Conservation (phyloP, 129 eudicot species). For the Tagetes patula region DNA sequence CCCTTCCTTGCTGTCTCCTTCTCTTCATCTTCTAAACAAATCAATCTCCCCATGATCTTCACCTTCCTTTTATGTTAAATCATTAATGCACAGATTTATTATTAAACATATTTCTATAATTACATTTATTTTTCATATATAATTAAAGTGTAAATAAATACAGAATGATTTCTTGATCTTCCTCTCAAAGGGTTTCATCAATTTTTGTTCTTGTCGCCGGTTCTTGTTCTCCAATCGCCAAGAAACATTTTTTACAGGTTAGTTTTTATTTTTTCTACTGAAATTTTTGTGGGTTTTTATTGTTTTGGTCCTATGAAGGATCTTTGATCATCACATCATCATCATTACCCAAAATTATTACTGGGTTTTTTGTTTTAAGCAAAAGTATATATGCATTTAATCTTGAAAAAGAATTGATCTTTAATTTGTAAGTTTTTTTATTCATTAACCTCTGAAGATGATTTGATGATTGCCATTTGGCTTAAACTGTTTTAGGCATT, state of each 20-base stretch:
- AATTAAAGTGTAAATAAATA: slow-evolving; percentile 27
- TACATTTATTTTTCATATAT: slow-evolving; percentile 24
- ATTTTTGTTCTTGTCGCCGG: slow-evolving; percentile 17
- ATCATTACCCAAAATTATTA: not conserved
- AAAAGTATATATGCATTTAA: slow-evolving; percentile 1
- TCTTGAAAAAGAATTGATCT: not conserved
- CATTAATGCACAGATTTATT: slow-evolving; percentile 23
- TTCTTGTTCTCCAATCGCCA: slow-evolving; percentile 19
- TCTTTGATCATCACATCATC: not conserved
- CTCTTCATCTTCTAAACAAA: slow-evolving; percentile 23
- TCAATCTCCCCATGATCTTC: slow-evolving; percentile 9
- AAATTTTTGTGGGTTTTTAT: not conserved
- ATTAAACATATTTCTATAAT: slow-evolving; percentile 16
- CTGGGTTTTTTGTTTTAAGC: slow-evolving; percentile 4
- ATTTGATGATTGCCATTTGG: slow-evolving; percentile 1
- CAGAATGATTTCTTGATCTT: slow-evolving; percentile 26
- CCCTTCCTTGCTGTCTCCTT: not conserved
- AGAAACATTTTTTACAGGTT: slow-evolving; percentile 31
- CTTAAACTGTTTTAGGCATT: not conserved
- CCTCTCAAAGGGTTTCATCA: slow-evolving; percentile 25
- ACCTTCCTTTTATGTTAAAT: slow-evolving; percentile 22
- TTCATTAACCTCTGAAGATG: slow-evolving; percentile 9
- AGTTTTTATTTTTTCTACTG: not conserved
- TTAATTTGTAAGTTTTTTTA: slow-evolving; percentile 9
- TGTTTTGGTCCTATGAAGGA: not conserved